A percentile compares a stretch with the other conserved stretches of the same genome.
These are phyloP conservation scores for Xylariaceae sp. DNA, from an alignment of 2,329 filamentous ascomycete genomes.

Conservation along the genomic window DNA sequence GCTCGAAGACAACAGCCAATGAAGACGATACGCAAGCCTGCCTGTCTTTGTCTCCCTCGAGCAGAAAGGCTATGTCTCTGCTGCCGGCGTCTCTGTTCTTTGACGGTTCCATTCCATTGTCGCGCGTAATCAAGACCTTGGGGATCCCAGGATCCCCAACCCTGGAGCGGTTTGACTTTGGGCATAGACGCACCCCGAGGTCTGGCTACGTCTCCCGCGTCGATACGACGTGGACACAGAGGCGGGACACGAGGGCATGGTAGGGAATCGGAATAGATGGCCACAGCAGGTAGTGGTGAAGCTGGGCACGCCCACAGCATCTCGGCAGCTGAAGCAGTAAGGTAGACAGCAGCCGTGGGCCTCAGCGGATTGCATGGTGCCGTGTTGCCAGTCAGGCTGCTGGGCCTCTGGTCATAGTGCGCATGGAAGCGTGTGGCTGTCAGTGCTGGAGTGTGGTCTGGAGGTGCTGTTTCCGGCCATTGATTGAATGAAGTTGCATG, in stretches of 20 bases:
- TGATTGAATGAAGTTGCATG: neutral
- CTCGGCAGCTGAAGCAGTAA: no score
- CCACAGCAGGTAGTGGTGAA: no score
- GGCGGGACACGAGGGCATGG: neutral
- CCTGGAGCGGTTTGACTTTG: no score
- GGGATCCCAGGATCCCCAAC: no score
- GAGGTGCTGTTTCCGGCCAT: neutral
- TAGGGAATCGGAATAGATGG: no score
- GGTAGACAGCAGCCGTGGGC: neutral
- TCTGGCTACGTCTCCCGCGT: constrained; percentile 2
- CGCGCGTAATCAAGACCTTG: neutral
- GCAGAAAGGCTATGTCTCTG: constrained; percentile 1
- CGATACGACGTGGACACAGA: neutral
- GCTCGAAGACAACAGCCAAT: constrained; percentile 10
- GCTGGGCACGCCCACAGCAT: no score
- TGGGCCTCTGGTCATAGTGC: constrained; percentile 3
- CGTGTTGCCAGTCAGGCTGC: constrained; percentile 14
- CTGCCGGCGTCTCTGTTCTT: constrained; percentile 5
- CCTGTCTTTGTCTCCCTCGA: constrained; percentile 21
- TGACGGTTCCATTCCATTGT: constrained; percentile 7
- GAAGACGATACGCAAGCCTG: constrained; percentile 9
- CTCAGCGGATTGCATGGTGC: constrained; percentile 14
- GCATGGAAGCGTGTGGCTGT: neutral
- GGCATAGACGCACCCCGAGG: no score
- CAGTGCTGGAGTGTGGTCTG: neutral